Conservation (phyloP, 257 asterid species). For the Salvia hispanica region DNA sequence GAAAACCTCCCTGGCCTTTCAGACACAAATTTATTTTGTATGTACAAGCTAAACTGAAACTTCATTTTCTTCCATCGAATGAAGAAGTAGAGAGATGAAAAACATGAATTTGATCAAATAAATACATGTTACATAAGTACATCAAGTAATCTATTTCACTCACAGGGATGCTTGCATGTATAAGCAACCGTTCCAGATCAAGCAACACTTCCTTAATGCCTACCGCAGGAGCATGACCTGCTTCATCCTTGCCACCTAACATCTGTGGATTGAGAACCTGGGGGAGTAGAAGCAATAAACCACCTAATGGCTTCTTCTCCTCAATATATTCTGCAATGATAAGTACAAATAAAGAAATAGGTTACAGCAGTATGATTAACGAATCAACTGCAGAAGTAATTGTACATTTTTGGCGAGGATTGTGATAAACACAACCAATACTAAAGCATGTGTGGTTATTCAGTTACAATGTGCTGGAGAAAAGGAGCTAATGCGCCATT, state of each 20-base stretch:
- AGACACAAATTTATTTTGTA: neutral
- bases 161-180: constrained; percentile 81
- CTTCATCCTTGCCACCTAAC: constrained; percentile 42
- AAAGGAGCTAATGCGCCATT: constrained; percentile 1
- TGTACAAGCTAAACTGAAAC: constrained; percentile 1
- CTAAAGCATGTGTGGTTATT: neutral
- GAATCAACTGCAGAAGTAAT: neutral
- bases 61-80: constrained; percentile 9
- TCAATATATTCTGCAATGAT: constrained; percentile 74
- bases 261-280: constrained; percentile 59
- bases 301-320: constrained; percentile 80
- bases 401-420: neutral
- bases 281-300: constrained; percentile 82
- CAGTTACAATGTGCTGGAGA: neutral
- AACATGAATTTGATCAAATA: constrained; percentile 15
- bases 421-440: constrained; percentile 28
- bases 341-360: constrained; percentile 24
- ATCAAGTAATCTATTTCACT: constrained; percentile 42
- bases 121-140: constrained; percentile 20
- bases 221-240: constrained; percentile 40
- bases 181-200: constrained; percentile 71
- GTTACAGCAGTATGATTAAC: constrained; percentile 15
- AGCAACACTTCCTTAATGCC: constrained; percentile 49
- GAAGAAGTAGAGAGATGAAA: constrained; percentile 17
- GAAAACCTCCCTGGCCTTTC: neutral